A percentile compares a stretch with the other conserved stretches of the same genome.
These are phyloP conservation scores for Arbutus unedo DNA, from an alignment of 148 eudicot genomes.

Conservation along the genomic window DNA sequence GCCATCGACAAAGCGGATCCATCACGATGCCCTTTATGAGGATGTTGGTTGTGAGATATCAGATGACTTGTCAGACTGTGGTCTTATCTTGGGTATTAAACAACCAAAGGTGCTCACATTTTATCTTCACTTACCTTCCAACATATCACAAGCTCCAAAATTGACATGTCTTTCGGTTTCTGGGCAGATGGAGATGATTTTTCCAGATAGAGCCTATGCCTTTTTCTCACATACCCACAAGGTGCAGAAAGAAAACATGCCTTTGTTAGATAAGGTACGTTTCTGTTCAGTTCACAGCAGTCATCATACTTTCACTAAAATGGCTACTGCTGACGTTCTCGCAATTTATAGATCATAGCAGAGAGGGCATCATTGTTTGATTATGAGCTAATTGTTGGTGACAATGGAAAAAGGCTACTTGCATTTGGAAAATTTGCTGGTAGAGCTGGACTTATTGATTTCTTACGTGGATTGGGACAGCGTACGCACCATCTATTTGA, in stretches of 20 bases:
- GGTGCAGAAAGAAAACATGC: conserved; percentile 96
- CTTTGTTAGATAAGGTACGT: conserved; percentile 83
- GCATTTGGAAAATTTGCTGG: conserved; percentile 97
- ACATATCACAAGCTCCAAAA: not conserved
- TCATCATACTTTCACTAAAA: not conserved
- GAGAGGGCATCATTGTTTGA: conserved; percentile 85
- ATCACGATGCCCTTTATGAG: conserved; percentile 87
- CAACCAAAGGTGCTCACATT: conserved; percentile 74
- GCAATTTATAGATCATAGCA: conserved; percentile 52
- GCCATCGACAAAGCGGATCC: conserved; percentile 92
- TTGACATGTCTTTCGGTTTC: conserved; percentile 16
- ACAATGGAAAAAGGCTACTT: conserved; percentile 75
- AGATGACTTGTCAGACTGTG: conserved; percentile 92
- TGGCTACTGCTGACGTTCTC: conserved; percentile 5
- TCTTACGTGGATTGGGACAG: conserved; percentile 78
- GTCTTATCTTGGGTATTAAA: conserved; percentile 88
- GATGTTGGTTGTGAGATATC: conserved; percentile 98
- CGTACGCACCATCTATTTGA: conserved; percentile 46
- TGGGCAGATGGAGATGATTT: conserved; percentile 91
- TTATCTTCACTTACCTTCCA: not conserved
- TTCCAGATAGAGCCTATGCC: conserved; percentile 92
- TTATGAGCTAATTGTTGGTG: conserved; percentile 94
- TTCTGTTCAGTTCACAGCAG: not conserved
- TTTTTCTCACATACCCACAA: conserved; percentile 99
- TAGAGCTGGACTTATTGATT: conserved; percentile 93